Conservation (phyloP, 805 yeast species). For the Candida ovalis region DNA sequence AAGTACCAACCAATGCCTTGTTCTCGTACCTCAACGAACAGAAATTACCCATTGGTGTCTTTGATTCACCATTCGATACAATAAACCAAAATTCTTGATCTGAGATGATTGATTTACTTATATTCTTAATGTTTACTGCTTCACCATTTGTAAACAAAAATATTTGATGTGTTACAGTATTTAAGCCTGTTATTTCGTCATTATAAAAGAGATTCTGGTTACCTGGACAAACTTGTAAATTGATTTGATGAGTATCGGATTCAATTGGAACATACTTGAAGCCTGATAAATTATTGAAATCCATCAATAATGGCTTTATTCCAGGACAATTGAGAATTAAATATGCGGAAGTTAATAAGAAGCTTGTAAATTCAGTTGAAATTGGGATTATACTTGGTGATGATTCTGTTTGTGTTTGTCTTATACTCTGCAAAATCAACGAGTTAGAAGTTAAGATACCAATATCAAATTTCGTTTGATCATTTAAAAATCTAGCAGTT, state of each 20-base stretch:
- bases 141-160: background rate
- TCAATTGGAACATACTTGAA: conserved; percentile 19
- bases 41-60: background rate
- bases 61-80: background rate
- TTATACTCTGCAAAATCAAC: conserved; percentile 19
- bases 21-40: background rate
- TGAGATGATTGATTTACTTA: background rate
- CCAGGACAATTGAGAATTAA: conserved; percentile 15
- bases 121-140: background rate
- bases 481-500: conserved; percentile 17
- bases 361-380: conserved; percentile 11
- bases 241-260: background rate
- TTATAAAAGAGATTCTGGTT: background rate
- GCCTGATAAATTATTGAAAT: conserved; percentile 14
- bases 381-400: background rate
- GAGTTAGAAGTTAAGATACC: conserved; percentile 22
- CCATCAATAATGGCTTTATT: conserved; percentile 18
- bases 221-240: background rate
- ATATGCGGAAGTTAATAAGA: conserved; percentile 18
- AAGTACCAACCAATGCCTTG: background rate
- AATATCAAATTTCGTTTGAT: conserved; percentile 15
- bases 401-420: background rate
- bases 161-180: background rate
- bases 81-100: background rate
- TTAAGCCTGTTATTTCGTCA: background rate